These are phyloP conservation scores for Glycine tomentella DNA, from an alignment of 306 rosid species.

Conservation along the genomic window DNA sequence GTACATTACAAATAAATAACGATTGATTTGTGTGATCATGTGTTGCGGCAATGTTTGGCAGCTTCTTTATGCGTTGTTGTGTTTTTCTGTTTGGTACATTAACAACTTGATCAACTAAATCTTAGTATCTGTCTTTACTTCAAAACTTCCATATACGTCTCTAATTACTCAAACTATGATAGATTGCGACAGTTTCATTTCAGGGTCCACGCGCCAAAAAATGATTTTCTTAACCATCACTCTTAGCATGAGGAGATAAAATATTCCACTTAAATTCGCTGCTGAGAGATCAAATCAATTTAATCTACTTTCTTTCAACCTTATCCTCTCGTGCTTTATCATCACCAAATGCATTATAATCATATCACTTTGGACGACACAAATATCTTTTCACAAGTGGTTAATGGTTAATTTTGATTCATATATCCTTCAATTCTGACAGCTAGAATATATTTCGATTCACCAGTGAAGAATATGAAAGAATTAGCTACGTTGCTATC, in stretches of 20 bases:
- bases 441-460: slow-evolving; percentile 11
- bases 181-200: neutral
- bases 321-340: neutral
- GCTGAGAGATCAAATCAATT: neutral
- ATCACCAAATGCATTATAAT: neutral
- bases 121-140: slow-evolving; percentile 7
- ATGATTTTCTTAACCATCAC: neutral
- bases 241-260: neutral
- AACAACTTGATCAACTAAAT: slow-evolving; percentile 10
- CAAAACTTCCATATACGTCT: neutral
- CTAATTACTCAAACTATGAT: slow-evolving; percentile 28
- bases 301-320: neutral
- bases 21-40: slow-evolving; percentile 20
- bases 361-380: slow-evolving; percentile 9
- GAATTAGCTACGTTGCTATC: neutral
- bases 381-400: neutral
- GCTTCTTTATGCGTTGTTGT: slow-evolving; percentile 1
- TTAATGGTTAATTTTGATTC: slow-evolving; percentile 16
- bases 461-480: neutral
- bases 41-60: slow-evolving; percentile 43
- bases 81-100: neutral
- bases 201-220: slow-evolving; percentile 8
- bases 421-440: slow-evolving; percentile 10
- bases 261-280: slow-evolving; percentile 1
- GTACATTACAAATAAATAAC: neutral